These are phyloP conservation scores for Astrothelium subdiscretum DNA, from an alignment of 495 filamentous ascomycete species.

Conservation along the genomic window DNA sequence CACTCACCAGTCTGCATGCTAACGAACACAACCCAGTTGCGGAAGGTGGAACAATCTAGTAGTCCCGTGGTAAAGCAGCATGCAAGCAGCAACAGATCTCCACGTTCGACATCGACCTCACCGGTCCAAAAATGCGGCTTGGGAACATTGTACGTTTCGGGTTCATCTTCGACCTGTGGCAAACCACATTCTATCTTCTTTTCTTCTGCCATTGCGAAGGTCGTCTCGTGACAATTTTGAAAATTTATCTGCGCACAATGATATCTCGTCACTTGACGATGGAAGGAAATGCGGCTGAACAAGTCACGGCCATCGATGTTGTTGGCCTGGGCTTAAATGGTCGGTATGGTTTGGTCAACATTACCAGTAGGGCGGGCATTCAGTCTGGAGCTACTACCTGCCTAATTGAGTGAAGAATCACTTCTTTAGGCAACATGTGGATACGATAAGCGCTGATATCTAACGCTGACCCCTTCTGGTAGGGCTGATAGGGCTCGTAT, in stretches of 20 bases:
- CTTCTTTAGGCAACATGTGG: neutral
- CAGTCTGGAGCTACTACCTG: neutral
- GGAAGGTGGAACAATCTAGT: conserved; percentile 16
- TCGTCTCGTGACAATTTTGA: neutral
- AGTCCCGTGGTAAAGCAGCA: conserved; percentile 20
- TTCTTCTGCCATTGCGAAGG: neutral
- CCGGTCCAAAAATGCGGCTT: conserved; percentile 8
- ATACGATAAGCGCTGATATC: neutral
- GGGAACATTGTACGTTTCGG: neutral
- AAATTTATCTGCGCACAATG: neutral
- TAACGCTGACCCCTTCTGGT: neutral
- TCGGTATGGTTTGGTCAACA: neutral
- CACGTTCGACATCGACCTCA: conserved; percentile 11
- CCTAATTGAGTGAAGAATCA: neutral
- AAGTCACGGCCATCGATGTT: neutral
- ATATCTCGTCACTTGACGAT: neutral
- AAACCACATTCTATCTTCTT: neutral
- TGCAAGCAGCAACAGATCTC: conserved; percentile 15
- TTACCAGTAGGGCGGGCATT: neutral
- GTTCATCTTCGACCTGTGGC: neutral
- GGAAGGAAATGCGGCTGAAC: neutral
- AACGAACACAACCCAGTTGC: conserved; percentile 21
- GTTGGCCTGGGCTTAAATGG: neutral
- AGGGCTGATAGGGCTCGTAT: conserved; percentile 1
- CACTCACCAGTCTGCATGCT: conserved; percentile 22